Evolutionary conservation across 495 filamentous ascomycete species (phyloP).

Genomic region (Jackrogersella minutella): DNA sequence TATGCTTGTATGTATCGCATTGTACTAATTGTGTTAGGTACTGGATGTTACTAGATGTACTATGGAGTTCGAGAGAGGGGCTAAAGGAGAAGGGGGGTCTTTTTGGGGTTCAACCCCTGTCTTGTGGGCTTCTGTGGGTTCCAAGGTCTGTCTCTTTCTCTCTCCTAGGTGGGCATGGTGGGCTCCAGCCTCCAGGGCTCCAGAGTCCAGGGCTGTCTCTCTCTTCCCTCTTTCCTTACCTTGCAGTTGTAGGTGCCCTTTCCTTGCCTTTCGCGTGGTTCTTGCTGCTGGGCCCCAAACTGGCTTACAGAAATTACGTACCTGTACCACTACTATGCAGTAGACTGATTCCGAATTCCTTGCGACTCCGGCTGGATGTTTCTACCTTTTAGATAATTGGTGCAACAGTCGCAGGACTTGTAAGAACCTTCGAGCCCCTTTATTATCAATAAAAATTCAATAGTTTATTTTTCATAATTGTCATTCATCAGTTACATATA

Average conservation of each 20-base stretch:
- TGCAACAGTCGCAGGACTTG: conserved; percentile 10
- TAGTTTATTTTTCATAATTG: too few species aligned
- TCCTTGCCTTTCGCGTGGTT: conserved; percentile 37
- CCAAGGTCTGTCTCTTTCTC: too few species aligned
- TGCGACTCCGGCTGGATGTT: too few species aligned
- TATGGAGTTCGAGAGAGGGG: conserved; percentile 27
- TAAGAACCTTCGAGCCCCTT: background rate
- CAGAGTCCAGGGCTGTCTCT: too few species aligned
- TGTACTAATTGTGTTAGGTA: conserved; percentile 2
- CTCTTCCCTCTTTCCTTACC: too few species aligned
- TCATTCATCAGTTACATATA: too few species aligned
- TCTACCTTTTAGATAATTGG: conserved; percentile 18
- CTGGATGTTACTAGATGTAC: background rate
- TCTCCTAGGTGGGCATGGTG: too few species aligned
- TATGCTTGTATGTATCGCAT: conserved; percentile 26
- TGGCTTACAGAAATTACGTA: conserved; percentile 31
- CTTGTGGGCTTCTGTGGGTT: too few species aligned
- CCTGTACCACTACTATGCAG: conserved; percentile 2
- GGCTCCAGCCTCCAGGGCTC: conserved; percentile 2
- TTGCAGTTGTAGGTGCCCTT: background rate
- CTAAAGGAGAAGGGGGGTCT: conserved; percentile 7
- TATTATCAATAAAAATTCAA: background rate
- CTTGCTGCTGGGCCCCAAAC: conserved; percentile 26
- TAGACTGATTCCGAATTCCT: background rate
- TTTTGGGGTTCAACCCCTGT: too few species aligned